phyloP scores from a whole-genome alignment of 176 grass and related monocot genomes.

The Musa acuminata region DNA sequence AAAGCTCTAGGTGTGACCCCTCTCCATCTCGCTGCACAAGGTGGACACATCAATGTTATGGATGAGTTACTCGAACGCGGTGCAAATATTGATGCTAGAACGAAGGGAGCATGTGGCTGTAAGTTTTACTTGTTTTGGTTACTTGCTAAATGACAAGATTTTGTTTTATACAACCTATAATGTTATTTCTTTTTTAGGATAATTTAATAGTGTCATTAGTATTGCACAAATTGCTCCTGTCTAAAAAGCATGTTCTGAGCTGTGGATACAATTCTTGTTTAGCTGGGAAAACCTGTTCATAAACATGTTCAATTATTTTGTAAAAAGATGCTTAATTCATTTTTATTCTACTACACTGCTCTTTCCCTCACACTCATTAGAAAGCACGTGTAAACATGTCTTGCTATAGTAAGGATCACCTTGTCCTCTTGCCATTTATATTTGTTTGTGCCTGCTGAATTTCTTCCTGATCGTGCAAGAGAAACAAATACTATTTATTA shows the following conservation, averaged over 20 bases:
- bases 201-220: too few relatives aligned
- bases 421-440: background rate
- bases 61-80: conserved; percentile 87
- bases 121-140: conserved; percentile 30
- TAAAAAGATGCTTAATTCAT: background rate
- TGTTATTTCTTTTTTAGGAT: background rate
- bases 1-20: conserved; percentile 72
- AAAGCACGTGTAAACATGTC: background rate
- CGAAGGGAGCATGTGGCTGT: conserved; percentile 95
- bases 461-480: background rate
- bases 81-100: conserved; percentile 92
- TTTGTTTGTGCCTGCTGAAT: background rate
- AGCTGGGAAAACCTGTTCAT: too few relatives aligned
- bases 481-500: background rate
- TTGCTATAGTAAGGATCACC: background rate
- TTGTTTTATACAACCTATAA: background rate
- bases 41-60: conserved; percentile 83
- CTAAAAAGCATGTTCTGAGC: background rate
- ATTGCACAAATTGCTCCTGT: background rate
- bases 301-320: background rate
- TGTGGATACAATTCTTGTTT: too few relatives aligned
- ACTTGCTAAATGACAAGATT: too few relatives aligned
- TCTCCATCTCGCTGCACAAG: conserved; percentile 90
- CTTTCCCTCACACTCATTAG: background rate
- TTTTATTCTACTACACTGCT: background rate